Conservation (phyloP, 2,329 filamentous ascomycete genomes). For the Hypocrella siamensis region DNA sequence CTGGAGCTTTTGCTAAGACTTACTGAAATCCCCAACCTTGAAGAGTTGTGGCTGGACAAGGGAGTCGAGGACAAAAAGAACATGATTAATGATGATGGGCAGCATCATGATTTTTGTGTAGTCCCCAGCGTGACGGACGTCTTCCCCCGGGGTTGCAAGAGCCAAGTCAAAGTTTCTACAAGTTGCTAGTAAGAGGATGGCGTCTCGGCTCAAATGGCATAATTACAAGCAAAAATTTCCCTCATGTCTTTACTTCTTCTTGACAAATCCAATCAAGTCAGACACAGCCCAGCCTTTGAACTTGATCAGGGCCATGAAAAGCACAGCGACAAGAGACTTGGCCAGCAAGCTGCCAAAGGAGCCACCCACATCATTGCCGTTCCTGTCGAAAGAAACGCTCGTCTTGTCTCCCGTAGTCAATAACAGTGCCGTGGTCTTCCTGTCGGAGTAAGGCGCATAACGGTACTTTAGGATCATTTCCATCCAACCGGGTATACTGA, state of each 20-base stretch:
- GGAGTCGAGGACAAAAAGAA: no score
- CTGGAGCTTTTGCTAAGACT: no score
- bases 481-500: conserved; percentile 5
- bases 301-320: conserved; percentile 3
- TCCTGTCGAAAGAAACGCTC: conserved; percentile 4
- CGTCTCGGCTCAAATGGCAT: no score
- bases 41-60: no score
- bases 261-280: conserved; percentile 1
- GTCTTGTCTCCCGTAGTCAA: conserved; percentile 1
- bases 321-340: conserved; percentile 3
- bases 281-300: conserved; percentile 4
- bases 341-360: conserved; percentile 1
- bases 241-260: background rate
- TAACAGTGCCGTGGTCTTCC: conserved; percentile 5
- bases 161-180: no score
- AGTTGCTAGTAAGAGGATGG: no score
- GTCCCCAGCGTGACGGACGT: no score
- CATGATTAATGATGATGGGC: no score
- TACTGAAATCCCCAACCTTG: no score
- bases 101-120: no score
- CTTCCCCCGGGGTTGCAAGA: no score
- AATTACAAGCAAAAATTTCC: background rate
- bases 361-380: conserved; percentile 3
- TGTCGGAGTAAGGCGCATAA: conserved; percentile 9
- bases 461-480: conserved; percentile 7